A percentile compares a stretch with the other conserved stretches of the same genome.
phyloP scores from a whole-genome alignment of 805 yeast genomes.

The Maudiozyma turicensis region DNA sequence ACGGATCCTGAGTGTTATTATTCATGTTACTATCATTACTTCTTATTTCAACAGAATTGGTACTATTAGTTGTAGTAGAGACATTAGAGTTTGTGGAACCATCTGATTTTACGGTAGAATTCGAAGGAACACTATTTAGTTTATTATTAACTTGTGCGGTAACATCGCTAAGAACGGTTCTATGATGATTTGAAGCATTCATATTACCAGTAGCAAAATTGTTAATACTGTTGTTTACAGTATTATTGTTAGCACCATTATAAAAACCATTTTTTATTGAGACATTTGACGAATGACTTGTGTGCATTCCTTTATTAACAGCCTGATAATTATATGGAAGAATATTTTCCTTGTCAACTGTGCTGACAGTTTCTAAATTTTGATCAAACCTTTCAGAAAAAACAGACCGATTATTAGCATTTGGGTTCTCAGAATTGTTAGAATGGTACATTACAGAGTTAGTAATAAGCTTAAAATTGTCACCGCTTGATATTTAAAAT shows the following conservation, averaged over 20 bases:
- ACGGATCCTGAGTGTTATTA: too few species aligned
- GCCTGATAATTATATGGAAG: constrained; percentile 1
- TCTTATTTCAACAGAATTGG: background rate
- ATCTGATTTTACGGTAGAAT: constrained; percentile 2
- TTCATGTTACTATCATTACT: background rate
- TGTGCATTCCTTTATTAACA: background rate
- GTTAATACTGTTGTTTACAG: background rate
- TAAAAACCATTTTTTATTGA: background rate
- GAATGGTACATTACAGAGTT: background rate
- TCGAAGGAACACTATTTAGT: constrained; percentile 3
- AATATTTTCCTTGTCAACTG: constrained; percentile 4
- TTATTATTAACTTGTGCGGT: constrained; percentile 22
- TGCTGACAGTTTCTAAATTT: background rate
- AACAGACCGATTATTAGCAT: background rate
- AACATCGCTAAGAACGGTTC: constrained; percentile 27
- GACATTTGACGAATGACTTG: background rate
- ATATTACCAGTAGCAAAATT: background rate
- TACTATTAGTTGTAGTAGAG: too few species aligned
- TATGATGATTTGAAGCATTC: constrained; percentile 7
- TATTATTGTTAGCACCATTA: background rate
- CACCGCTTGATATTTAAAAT: too few species aligned
- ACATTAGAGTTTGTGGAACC: background rate
- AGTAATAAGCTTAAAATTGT: too few species aligned
- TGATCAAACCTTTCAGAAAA: background rate
- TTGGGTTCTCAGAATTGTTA: background rate